Conservation (phyloP, 148 eudicot genomes). For the Gaultheria prostrata region DNA sequence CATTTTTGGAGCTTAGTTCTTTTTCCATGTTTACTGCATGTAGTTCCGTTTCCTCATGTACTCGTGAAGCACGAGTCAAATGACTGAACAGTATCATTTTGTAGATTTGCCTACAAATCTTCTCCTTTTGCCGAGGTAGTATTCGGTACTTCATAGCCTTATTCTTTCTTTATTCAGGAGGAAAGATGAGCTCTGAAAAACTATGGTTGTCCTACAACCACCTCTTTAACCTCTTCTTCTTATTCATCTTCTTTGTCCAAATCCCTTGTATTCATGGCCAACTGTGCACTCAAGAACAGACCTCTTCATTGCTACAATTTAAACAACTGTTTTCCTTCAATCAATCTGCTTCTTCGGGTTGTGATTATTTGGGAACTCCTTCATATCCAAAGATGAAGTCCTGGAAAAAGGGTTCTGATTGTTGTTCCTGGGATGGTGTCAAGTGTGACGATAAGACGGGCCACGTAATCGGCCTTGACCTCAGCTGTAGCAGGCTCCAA, state of each 20-base stretch:
- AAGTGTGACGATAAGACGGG: not conserved
- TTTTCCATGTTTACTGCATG: too few relatives aligned
- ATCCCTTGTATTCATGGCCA: not conserved
- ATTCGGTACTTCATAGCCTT: too few relatives aligned
- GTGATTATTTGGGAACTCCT: not conserved
- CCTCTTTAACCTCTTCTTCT: not conserved
- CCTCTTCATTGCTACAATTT: not conserved
- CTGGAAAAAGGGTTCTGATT: conserved; percentile 9
- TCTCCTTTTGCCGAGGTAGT: too few relatives aligned
- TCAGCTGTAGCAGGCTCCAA: not conserved
- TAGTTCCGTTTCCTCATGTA: too few relatives aligned
- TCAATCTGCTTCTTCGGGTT: not conserved
- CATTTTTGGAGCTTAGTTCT: too few relatives aligned
- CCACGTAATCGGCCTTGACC: not conserved
- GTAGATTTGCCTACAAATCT: not conserved
- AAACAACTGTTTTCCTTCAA: not conserved
- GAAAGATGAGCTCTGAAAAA: not conserved
- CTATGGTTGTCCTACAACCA: not conserved
- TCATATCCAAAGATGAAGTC: not conserved
- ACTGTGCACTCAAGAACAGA: not conserved
- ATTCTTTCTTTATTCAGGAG: not conserved
- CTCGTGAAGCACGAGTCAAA: too few relatives aligned
- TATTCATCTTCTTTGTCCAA: not conserved
- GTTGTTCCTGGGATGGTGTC: conserved; percentile 21
- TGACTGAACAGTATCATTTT: too few relatives aligned